Conservation (phyloP, 805 yeast species). For the Nakazawaea wickerhamii region DNA sequence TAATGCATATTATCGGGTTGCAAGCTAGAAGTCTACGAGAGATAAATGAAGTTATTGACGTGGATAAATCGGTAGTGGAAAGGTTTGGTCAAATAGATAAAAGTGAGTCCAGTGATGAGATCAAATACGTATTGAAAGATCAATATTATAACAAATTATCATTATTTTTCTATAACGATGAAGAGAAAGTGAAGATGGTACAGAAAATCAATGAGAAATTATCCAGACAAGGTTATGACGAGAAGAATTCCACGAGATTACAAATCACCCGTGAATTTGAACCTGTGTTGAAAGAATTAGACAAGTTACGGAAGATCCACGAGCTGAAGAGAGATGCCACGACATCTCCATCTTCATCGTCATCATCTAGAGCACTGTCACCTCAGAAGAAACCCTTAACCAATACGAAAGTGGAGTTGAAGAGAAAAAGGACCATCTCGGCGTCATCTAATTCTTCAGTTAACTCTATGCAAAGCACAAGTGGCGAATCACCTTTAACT, state of each 20-base stretch:
- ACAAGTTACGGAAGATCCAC: not conserved
- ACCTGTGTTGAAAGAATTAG: not conserved
- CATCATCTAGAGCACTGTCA: not conserved
- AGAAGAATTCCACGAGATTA: not conserved
- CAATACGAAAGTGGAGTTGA: not conserved
- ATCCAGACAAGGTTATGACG: conserved; percentile 3
- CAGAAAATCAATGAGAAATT: not conserved
- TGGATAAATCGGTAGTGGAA: conserved; percentile 19
- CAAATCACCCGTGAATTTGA: not conserved
- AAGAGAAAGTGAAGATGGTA: not conserved
- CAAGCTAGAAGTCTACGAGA: conserved; percentile 37
- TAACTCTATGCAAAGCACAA: conserved; percentile 5
- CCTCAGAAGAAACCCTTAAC: not conserved
- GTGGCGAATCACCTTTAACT: conserved; percentile 5
- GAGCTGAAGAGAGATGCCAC: not conserved
- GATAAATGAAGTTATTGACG: conserved; percentile 17
- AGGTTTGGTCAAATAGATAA: conserved; percentile 28
- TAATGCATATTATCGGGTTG: conserved; percentile 41
- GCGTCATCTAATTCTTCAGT: conserved; percentile 10
- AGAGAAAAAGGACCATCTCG: conserved; percentile 10
- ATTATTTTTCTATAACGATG: not conserved
- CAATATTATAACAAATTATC: conserved; percentile 24
- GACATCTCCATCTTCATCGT: not conserved
- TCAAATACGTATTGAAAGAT: conserved; percentile 31
- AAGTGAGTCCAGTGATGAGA: conserved; percentile 15